Evolutionary conservation across 768 basidiomycete genomes (phyloP), one percentile per base, ranked within the genome.

Genomic region (Termitomyces titanicus): DNA sequence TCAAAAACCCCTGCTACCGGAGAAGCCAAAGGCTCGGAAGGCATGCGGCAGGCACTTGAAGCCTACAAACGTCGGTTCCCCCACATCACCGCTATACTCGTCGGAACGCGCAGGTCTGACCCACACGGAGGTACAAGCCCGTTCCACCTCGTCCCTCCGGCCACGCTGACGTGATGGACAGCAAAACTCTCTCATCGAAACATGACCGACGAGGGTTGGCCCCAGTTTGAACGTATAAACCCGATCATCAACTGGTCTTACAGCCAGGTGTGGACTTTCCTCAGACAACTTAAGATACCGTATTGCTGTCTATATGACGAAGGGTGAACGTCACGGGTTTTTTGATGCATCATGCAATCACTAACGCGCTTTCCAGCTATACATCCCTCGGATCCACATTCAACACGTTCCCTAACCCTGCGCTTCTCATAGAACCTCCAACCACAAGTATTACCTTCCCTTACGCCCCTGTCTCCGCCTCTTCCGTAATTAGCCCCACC

Each of bases 211-310:
- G 73, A 82, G 0, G 88, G 80, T 52, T 99, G 97, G 97, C 96
- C 97, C 7, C 63, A 67, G 5, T 94, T 94, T 62, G 87, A 93
- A 66, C 85, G 97, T 18, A 82, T 98, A 18, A 95, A 98, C 66
- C 97, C 97, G 0, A 89, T 99, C 63, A 90, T 99, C 54, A 87
- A 98, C 66, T 99, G 97, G 97, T 78, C 84, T 1, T 99, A 99
- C 70, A 67, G 72, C 10, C 85, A 95, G 59, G 84, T 99, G 5
- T 99, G 97, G 97, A 73, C 74, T 2, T 99, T 95, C 73, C 74
- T 99, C 42, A 78, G 84, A 17, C 72, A 74, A 48, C 71, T 94
- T 18, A 68, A 84, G 3, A 83, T 99, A 5, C 91, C 89, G 2
- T 99, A 95, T 67, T 99, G 97, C 67, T 66, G 69, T 35, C 68